Evolutionary conservation across 768 basidiomycete species (phyloP), one percentile per base, ranked within the genome.

Genomic region (Psilocybe azurescens): DNA sequence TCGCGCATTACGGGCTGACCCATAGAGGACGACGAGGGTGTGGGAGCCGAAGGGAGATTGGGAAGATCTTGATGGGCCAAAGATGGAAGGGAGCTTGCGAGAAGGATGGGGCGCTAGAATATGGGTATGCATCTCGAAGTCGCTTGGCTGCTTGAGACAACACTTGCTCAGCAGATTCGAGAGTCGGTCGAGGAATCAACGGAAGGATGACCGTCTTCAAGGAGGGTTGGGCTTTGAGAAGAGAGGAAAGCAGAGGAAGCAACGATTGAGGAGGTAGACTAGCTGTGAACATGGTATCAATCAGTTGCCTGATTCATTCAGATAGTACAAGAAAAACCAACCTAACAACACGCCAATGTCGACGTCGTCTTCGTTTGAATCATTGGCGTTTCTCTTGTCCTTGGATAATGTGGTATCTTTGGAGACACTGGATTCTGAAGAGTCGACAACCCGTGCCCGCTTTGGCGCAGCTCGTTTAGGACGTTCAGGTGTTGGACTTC

Each of bases 401-500:
- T 88, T 88, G 6, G 69, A 67, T 1, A 72, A 61, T 38, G 78
- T 73, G 41, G 79, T 79, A 18, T 81, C 82, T 65, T 81, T 83
- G 30, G 70, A 61, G 30, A 74, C 68, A 2, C 71, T 68, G 3
- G 52, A 32, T 16, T 73, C 71, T 14, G 69, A 67, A 5, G 75
- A 56, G 50, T 78, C 74, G 47, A 76, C 70, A 46, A 85, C 77
- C 52, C 85, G 83, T 47, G 84, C 83, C 61, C 90, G 85, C 74
- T 94, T 93, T 16, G 87, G 88, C 38, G 86, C 79, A 5, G 83
- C 81, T 67, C 88, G 86, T 74, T 88, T 91, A 38, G 84, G 85
- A 48, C 90, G 82, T 73, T 95, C 93, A 14, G 92, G 90, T 2
- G 93, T 93, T 7, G 93, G 91, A 65, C 91, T 93, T 62, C 90